Base-by-base conservation (phyloP, 306 rosid genomes). In the Cucurbita maxima region DNA sequence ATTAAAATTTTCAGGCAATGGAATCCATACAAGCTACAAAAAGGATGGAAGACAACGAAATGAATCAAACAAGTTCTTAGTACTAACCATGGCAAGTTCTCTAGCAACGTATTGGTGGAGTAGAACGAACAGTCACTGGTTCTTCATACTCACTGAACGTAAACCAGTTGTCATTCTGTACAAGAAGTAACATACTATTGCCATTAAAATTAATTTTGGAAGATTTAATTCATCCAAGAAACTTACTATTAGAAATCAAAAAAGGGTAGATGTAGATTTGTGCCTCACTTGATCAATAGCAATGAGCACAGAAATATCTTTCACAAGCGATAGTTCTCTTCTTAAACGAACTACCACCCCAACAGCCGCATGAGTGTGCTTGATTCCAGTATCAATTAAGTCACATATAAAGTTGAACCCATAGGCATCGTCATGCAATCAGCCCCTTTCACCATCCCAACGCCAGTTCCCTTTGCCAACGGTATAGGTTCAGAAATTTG, bases 391-490 rank as follows among this genome's bases (percentile, higher is more conserved):
- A 80, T 83, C 79, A 75, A 91, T 85, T 45, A 94, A 88, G 82
- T 94, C 96, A 76, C 86, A 86, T 72, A 86, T 72, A 91, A 84
- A 75, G 54, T 91, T 40, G 97, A 87, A 79, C 96, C 92, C 57
- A 89, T 96, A 38, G 96, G 84, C 84, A 94, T 80, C 10, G 81
- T 84, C 91, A 89, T 71, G 77, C 87, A 80, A 83, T 89, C 96
- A 60, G 44, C 95, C 83, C 90, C 99, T 91, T 89, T 94, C 84
- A 86, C 82, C 90, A 88, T 83, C 78, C 97, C 97, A 78, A 88
- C 96, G 71, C 99, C 97, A 84, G 92, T 92, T 75, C 99, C 99
- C 84, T 94, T 97, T 58, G 97, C 92, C 87, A 94, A 51, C 51
- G 83, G 85, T 81, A 94, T 91, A 13, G 95, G 95, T 77, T 91